Evolutionary conservation across 2,329 filamentous ascomycete genomes (phyloP).

Genomic region (Setomelanomma holmii): DNA sequence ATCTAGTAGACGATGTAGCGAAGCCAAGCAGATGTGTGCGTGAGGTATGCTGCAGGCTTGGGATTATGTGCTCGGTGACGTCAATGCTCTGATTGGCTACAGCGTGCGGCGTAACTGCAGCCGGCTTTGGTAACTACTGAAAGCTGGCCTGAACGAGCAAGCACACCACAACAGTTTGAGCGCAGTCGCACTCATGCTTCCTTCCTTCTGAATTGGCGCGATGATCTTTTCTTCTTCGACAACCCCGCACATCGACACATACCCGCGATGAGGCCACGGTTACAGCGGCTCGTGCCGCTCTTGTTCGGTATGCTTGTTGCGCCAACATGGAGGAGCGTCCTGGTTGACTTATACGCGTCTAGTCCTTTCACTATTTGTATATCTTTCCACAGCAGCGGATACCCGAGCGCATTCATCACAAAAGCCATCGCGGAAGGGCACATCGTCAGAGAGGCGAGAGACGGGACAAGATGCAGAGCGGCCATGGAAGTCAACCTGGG

Average conservation of each 20-base stretch:
- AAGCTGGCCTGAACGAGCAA: constrained; percentile 46
- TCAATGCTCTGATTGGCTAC: constrained; percentile 41
- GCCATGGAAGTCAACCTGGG: constrained; percentile 32
- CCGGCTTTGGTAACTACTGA: constrained; percentile 30
- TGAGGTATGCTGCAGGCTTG: background rate
- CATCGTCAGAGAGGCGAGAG: constrained; percentile 7
- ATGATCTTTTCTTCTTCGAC: constrained; percentile 33
- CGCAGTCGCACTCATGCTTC: constrained; percentile 20
- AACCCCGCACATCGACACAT: constrained; percentile 14
- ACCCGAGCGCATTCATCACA: constrained; percentile 30
- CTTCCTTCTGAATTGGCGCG: constrained; percentile 32
- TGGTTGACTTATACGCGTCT: constrained; percentile 26
- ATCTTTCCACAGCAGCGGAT: constrained; percentile 32
- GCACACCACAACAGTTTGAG: constrained; percentile 19
- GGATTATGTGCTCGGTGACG: constrained; percentile 20
- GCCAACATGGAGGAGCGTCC: constrained; percentile 11
- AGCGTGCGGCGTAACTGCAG: constrained; percentile 24
- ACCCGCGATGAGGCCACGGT: constrained; percentile 43
- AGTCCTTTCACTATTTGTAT: constrained; percentile 43
- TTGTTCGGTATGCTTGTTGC: constrained; percentile 36
- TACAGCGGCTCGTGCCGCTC: constrained; percentile 47
- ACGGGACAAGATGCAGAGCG: constrained; percentile 17
- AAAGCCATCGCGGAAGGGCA: constrained; percentile 30
- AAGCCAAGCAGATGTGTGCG: too few relatives aligned
- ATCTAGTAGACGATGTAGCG: too few relatives aligned